Evolutionary conservation across 805 yeast species (phyloP), one percentile per base, ranked within the genome.

Genomic region (Kodamaea leandrae): DNA sequence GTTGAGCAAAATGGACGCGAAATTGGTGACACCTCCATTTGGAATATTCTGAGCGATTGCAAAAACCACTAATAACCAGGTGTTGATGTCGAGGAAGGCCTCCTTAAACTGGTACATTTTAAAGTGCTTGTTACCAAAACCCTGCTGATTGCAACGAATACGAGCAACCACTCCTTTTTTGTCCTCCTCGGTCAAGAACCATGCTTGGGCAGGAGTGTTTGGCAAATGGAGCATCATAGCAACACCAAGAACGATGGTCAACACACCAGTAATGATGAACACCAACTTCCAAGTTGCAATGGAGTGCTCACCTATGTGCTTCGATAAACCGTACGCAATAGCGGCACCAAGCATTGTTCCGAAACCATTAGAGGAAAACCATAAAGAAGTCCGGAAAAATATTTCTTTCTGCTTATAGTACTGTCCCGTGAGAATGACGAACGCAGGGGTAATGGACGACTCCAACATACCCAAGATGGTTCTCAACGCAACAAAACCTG

Each of bases 251-350:
- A 72, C 51, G 5, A 80, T 58, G 3, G 87, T 81, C 42, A 78
- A 68, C 6, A 69, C 55, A 10, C 93, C 95, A 27, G 77, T 71
- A 19, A 82, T 65, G 34, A 84, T 61, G 54, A 73, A 84, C 2
- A 81, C 56, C 12, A 78, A 55, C 52, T 75, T 78, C 90, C 90
- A 85, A 3, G 82, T 68, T 3, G 59, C 66, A 4, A 79, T 58
- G 9, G 37, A 12, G 9, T 56, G 61, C 49, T 73, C 64, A 7
- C 45, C 46, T 44, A 68, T 59, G 32, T 46, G 36, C n/a, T 21
- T 29, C 8, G 34, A 28, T 39, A 75, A 51, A 12, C 81, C 83
- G 50, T 78, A 79, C 1, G 85, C 79, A 43, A 81, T 72, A 21
- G 73, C 71, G 19, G 58, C 49, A 12, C 82, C 78, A 24, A 77